A percentile compares a stretch with the other conserved stretches of the same genome.
These are phyloP conservation scores for Ustilago trichophora DNA, from an alignment of 1,284 basidiomycete species.

Conservation along the genomic window DNA sequence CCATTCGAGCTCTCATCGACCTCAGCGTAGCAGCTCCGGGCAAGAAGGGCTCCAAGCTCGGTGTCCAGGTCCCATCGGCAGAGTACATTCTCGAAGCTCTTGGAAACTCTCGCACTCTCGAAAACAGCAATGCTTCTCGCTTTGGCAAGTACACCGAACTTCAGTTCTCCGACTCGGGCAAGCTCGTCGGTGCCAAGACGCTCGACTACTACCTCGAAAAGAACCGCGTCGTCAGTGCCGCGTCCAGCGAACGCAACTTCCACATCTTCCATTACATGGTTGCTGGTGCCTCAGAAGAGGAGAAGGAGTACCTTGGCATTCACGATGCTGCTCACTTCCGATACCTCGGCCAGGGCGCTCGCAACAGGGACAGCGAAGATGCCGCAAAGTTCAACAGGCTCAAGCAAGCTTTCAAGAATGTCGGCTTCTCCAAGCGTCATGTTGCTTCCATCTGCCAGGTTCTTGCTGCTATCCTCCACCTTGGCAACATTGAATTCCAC, in stretches of 20 bases:
- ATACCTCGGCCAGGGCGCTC: constrained; percentile 78
- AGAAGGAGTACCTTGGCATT: constrained; percentile 84
- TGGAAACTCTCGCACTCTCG: constrained; percentile 72
- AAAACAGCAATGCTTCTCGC: constrained; percentile 67
- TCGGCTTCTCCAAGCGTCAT: constrained; percentile 89
- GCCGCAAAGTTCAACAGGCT: constrained; percentile 86
- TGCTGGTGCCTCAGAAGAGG: constrained; percentile 85
- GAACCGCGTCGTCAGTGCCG: constrained; percentile 52
- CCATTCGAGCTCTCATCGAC: constrained; percentile 87
- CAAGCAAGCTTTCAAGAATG: constrained; percentile 88
- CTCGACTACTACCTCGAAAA: constrained; percentile 95
- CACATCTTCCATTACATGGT: constrained; percentile 96
- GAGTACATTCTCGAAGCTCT: constrained; percentile 95
- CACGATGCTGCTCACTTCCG: constrained; percentile 79
- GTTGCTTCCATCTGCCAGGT: constrained; percentile 95
- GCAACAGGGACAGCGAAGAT: constrained; percentile 69
- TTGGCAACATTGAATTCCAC: constrained; percentile 92
- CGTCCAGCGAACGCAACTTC: constrained; percentile 76
- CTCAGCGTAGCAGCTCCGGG: constrained; percentile 86
- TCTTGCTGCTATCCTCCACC: constrained; percentile 90
- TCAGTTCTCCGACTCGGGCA: constrained; percentile 72
- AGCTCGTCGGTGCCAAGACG: constrained; percentile 88
- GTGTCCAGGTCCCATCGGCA: constrained; percentile 77
- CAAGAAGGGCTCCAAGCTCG: constrained; percentile 78
- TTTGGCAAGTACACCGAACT: constrained; percentile 69